Percentiles rank a stretch among this genome's conserved stretches.
Conservation (phyloP, 148 eudicot genomes). For the Heliamphora exappendiculata region DNA sequence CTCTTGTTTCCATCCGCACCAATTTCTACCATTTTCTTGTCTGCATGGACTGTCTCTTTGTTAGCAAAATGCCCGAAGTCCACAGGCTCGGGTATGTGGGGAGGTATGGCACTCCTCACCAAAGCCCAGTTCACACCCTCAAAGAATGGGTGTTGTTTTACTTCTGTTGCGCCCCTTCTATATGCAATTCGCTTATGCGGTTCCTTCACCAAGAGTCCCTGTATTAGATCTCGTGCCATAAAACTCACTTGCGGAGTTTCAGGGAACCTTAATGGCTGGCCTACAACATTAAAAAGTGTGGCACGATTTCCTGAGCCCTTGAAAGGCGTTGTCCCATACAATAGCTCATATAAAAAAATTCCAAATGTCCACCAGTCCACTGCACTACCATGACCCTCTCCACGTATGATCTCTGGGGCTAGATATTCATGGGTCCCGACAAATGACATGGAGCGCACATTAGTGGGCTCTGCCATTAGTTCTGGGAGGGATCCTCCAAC, state of each 20-base stretch:
- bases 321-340: conserved; percentile 81
- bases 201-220: conserved; percentile 72
- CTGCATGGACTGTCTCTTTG: conserved; percentile 36
- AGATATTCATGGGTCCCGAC: conserved; percentile 90
- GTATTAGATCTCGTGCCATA: conserved; percentile 62
- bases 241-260: conserved; percentile 55
- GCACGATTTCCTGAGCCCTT: conserved; percentile 85
- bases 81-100: conserved; percentile 56
- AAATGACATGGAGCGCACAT: conserved; percentile 86
- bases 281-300: conserved; percentile 75
- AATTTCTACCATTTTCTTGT: conserved; percentile 40
- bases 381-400: conserved; percentile 94
- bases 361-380: conserved; percentile 99
- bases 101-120: conserved; percentile 67
- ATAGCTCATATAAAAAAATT: conserved; percentile 69
- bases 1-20: conserved; percentile 31
- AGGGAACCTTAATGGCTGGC: conserved; percentile 71
- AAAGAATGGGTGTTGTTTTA: conserved; percentile 84
- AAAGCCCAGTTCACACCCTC: conserved; percentile 93
- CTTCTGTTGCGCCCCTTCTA: conserved; percentile 82
- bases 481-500: conserved; percentile 71
- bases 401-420: conserved; percentile 87
- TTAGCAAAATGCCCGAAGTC: conserved; percentile 50
- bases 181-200: conserved; percentile 80
- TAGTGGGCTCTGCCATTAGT: conserved; percentile 90